These are phyloP conservation scores for Lupinus albus DNA, from an alignment of 306 rosid species.

Conservation along the genomic window DNA sequence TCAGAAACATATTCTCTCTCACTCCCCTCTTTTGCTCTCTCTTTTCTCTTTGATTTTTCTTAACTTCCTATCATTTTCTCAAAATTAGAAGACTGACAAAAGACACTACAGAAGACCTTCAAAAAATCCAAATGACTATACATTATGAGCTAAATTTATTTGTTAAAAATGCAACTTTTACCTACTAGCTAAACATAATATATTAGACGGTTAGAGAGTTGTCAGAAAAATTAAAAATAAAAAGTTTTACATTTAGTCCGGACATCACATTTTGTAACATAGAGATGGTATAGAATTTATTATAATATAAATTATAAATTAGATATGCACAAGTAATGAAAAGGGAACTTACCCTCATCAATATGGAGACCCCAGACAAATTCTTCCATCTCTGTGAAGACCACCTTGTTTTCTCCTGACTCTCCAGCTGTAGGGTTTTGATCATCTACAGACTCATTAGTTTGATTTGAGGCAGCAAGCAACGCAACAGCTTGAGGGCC, in stretches of 20 bases:
- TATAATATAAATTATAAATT: conserved; percentile 5
- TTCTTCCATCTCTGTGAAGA: conserved; percentile 96
- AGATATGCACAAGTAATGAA: conserved; percentile 16
- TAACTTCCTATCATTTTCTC: too few relatives aligned
- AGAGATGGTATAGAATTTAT: conserved; percentile 13
- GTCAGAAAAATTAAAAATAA: too few relatives aligned
- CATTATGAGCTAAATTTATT: background rate
- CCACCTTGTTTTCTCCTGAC: conserved; percentile 77
- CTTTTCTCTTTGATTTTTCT: background rate
- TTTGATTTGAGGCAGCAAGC: conserved; percentile 62
- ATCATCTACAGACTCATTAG: conserved; percentile 57
- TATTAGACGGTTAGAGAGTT: background rate
- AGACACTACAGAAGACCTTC: conserved; percentile 26
- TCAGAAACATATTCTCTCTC: background rate
- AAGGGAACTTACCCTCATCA: conserved; percentile 69
- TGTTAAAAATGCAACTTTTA: background rate
- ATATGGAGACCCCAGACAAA: conserved; percentile 95
- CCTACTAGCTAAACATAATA: conserved; percentile 10
- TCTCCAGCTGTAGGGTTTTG: conserved; percentile 59
- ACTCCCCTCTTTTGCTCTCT: background rate
- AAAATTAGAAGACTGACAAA: conserved; percentile 1
- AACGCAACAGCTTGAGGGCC: conserved; percentile 81
- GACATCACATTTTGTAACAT: conserved; percentile 12
- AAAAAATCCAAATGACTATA: conserved; percentile 16
- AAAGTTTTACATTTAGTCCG: conserved; percentile 14